A percentile compares a stretch with the other conserved stretches of the same genome.
These are phyloP conservation scores for Cunninghamia lanceolata DNA, from an alignment of 75 land plant genomes.

Conservation along the genomic window DNA sequence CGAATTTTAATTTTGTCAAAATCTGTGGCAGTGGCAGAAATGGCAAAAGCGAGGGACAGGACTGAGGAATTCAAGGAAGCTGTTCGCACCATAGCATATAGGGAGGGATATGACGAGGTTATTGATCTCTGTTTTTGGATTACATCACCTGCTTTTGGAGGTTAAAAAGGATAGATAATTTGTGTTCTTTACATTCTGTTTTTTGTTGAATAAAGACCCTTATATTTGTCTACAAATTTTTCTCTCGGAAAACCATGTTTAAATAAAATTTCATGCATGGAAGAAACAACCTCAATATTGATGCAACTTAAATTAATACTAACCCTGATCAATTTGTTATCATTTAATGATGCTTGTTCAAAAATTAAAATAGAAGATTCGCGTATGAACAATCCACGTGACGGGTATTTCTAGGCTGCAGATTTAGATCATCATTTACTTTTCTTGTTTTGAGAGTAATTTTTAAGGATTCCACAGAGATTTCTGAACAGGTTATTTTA, in stretches of 20 bases:
- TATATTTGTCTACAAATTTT: not conserved
- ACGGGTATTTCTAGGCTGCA: not conserved
- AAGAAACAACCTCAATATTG: not conserved
- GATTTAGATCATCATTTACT: not conserved
- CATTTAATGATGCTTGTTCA: not conserved
- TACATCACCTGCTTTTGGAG: not conserved
- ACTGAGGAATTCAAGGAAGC: conserved; percentile 74
- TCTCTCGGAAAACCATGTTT: not conserved
- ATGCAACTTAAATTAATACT: not conserved
- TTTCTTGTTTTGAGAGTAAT: not conserved
- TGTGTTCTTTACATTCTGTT: not conserved
- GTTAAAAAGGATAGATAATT: not conserved
- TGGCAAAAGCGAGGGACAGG: conserved; percentile 45
- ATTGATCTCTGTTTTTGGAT: not conserved
- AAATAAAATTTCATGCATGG: not conserved
- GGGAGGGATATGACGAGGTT: conserved; percentile 66
- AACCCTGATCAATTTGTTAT: not conserved
- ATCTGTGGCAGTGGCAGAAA: conserved; percentile 2
- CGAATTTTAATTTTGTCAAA: conserved; percentile 9
- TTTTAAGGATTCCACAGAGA: not conserved
- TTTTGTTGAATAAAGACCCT: not conserved
- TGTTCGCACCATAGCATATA: conserved; percentile 54
- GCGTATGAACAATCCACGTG: not conserved
- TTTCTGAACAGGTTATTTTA: not conserved
- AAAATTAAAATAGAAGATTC: not conserved